Evolutionary conservation across 2,329 filamentous ascomycete species (phyloP), one percentile per base, ranked within the genome.

Genomic region (Cercospora zeae-maydis): DNA sequence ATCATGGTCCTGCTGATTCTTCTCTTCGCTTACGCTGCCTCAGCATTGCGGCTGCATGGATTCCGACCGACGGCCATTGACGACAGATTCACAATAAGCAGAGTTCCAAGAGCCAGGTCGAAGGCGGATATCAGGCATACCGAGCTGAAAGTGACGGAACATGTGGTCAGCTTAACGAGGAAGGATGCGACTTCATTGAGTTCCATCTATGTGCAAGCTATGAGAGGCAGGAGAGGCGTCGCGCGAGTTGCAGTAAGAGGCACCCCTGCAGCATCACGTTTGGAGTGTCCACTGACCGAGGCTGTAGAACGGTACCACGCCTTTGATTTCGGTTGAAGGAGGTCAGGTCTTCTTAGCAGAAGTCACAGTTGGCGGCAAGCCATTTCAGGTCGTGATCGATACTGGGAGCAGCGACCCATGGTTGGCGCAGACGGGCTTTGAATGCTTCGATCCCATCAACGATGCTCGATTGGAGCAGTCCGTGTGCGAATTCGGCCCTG

Each of bases 401-500:
- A 82, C 79, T 2, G 81, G 80, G 10, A 80, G 78, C 59, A 78
- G 76, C 56, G 81, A 83, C 60, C 81, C 79, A 1, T 83, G 80
- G 77, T 68, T 82, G 1, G 72, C 76, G 3, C 63, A 72, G 30
- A 64, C 56, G 0, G 72, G 73, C 42, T 74, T 71, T 53, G 31
- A 63, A 37, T 74, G 72, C 64, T 61, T 64, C 55, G 66, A 71
- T 42, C 34, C 67, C 31, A 30, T 61, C 55, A 56, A 63, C 57
- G 34, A 67, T 30, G 19, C 61, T 16, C 36, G 47, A 6, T 53
- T 63, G 16, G 61, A 68, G 4, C 66, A 74, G 51, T 56, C 60
- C 14, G n/a, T 69, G 34, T 75, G 77, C 69, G 58, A 69, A 51
- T 74, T 78, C 62, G 72, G 74, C 27, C 51, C 72, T 3, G 62